phyloP scores from a whole-genome alignment of 2,329 filamentous ascomycete genomes.

The Pseudocercospora macadamiae region DNA sequence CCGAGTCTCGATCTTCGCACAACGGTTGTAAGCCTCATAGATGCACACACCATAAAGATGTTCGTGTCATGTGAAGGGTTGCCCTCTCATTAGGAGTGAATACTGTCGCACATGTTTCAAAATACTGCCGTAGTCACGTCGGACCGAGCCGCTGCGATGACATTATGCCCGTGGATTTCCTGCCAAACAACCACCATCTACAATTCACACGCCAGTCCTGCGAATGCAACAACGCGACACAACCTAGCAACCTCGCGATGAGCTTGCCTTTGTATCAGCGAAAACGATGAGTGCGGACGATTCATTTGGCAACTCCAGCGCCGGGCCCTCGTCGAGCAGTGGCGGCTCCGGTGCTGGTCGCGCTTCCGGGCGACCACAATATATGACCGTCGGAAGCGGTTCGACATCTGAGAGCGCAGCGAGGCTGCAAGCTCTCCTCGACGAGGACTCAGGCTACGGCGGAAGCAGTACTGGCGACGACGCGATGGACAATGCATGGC shows the following conservation, averaged over 20 bases:
- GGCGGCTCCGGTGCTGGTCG: constrained; percentile 29
- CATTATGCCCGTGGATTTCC: too few species aligned
- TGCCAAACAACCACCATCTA: too few species aligned
- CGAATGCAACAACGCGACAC: too few species aligned
- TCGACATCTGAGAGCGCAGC: constrained; percentile 79
- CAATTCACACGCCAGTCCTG: too few species aligned
- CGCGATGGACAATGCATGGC: constrained; percentile 56
- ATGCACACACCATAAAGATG: too few species aligned
- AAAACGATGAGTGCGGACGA: constrained; percentile 39
- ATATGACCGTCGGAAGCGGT: constrained; percentile 86
- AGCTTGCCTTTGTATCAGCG: background rate
- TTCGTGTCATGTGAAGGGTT: too few species aligned
- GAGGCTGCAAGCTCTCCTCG: constrained; percentile 77
- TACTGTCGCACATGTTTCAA: too few species aligned
- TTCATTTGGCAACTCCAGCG: constrained; percentile 33
- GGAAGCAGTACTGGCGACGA: constrained; percentile 72
- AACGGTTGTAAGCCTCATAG: too few species aligned
- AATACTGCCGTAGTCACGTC: too few species aligned
- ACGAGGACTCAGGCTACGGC: constrained; percentile 89
- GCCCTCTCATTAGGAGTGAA: too few species aligned
- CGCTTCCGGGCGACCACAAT: constrained; percentile 58
- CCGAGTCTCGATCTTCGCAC: too few species aligned
- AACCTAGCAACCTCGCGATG: constrained; percentile 1
- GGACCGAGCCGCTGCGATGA: too few species aligned
- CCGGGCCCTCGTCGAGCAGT: constrained; percentile 32